These are phyloP conservation scores for Corchorus olitorius DNA, from an alignment of 345 rosid species.

Conservation along the genomic window DNA sequence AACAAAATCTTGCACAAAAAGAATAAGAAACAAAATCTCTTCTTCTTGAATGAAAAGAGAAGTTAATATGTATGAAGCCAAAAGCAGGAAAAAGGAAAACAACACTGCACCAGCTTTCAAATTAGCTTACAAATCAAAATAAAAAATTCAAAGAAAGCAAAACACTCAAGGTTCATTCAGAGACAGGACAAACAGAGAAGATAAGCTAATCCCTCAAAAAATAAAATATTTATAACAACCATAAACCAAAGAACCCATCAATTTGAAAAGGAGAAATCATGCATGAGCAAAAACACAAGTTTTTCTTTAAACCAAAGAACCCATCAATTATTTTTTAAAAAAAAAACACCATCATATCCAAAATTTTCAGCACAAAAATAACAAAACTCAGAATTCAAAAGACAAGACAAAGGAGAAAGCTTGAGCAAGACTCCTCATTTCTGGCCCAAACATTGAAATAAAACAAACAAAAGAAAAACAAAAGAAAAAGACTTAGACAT, in stretches of 20 bases:
- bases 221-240: not conserved
- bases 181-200: slow-evolving; percentile 3
- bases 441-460: not conserved
- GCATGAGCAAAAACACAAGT: not conserved
- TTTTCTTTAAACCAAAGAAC: too few relatives aligned
- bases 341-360: too few relatives aligned
- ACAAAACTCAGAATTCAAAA: slow-evolving; percentile 6
- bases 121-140: not conserved
- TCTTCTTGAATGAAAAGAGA: not conserved
- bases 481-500: not conserved
- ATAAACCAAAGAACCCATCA: not conserved
- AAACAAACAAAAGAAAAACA: not conserved
- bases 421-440: not conserved
- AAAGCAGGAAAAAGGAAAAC: not conserved
- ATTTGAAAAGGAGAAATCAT: not conserved
- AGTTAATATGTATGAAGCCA: not conserved
- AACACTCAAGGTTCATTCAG: not conserved
- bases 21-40: too few relatives aligned
- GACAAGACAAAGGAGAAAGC: not conserved
- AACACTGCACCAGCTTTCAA: not conserved
- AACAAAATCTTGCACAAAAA: too few relatives aligned
- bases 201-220: not conserved
- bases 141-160: not conserved
- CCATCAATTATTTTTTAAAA: too few relatives aligned
- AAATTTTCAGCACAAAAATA: not conserved